Evolutionary conservation across 345 rosid species (phyloP).

Genomic region (Eucalyptus lansdowneana): DNA sequence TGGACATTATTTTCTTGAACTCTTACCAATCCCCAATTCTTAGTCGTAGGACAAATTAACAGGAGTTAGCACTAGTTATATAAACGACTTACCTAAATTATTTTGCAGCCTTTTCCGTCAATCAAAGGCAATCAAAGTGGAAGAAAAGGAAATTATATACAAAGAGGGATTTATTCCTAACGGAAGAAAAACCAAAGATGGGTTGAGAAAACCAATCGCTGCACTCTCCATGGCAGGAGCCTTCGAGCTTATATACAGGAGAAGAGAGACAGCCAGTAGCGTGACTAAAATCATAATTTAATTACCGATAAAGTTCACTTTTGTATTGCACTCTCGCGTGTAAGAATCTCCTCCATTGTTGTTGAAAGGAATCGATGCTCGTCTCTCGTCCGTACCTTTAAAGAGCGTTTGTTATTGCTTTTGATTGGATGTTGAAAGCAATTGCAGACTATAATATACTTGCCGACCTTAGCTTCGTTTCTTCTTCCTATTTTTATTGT

Average conservation of each 20-base stretch:
- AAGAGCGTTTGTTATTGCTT: background rate
- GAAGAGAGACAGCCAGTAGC: background rate
- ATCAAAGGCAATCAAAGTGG: background rate
- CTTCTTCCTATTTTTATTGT: background rate
- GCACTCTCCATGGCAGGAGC: conserved; percentile 12
- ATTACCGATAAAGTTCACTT: background rate
- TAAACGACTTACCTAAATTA: background rate
- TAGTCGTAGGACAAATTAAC: background rate
- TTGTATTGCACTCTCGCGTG: conserved; percentile 9
- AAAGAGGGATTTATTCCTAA: background rate
- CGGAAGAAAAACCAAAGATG: background rate
- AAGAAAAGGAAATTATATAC: background rate
- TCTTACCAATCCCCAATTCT: no score
- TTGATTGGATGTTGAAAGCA: background rate
- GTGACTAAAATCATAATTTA: background rate
- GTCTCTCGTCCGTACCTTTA: conserved; percentile 12
- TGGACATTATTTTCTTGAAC: no score
- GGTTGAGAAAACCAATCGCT: background rate
- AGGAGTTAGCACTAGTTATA: background rate
- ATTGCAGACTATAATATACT: background rate
- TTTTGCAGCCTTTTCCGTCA: background rate
- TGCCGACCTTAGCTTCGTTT: background rate
- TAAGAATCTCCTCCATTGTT: conserved; percentile 24
- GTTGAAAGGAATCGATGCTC: conserved; percentile 10
- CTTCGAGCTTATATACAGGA: conserved; percentile 12